Conservation (phyloP, 345 rosid genomes). For the Erucastrum elatum region DNA sequence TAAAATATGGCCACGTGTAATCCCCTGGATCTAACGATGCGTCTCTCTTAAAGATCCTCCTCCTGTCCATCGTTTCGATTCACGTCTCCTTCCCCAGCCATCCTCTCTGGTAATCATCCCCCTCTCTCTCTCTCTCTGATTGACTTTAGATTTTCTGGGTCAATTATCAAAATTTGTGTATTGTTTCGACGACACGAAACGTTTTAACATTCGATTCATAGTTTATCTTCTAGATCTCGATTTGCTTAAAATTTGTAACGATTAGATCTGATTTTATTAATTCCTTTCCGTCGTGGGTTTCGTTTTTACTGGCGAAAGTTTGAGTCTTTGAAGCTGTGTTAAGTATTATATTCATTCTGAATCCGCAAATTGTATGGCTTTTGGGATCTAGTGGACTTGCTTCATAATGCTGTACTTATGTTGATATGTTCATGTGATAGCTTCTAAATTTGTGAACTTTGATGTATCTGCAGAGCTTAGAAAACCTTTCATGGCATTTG, state of each 20-base stretch:
- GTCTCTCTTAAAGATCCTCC: slow-evolving; percentile 15
- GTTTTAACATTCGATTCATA: not conserved
- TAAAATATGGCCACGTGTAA: slow-evolving; percentile 22
- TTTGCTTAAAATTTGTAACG: not conserved
- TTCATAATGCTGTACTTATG: not conserved
- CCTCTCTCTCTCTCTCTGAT: not conserved
- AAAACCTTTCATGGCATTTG: slow-evolving; percentile 86
- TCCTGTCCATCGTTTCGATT: not conserved
- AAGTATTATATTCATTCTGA: not conserved
- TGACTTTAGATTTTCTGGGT: not conserved
- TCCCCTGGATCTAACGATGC: slow-evolving; percentile 18
- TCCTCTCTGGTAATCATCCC: slow-evolving; percentile 26
- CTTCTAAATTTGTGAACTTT: slow-evolving; percentile 19
- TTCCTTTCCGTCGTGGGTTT: not conserved
- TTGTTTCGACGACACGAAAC: not conserved
- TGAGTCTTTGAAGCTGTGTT: not conserved
- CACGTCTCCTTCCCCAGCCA: slow-evolving; percentile 28
- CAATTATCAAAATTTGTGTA: not conserved
- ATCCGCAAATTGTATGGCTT: not conserved
- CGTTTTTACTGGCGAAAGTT: not conserved
- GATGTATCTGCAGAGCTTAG: slow-evolving; percentile 53
- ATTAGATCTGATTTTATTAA: slow-evolving; percentile 24
- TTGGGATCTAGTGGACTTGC: not conserved
- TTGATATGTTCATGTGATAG: not conserved
- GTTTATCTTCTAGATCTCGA: slow-evolving; percentile 11